Evolutionary conservation across 495 filamentous ascomycete species (phyloP).

Genomic region (Aspergillus haitiensis): DNA sequence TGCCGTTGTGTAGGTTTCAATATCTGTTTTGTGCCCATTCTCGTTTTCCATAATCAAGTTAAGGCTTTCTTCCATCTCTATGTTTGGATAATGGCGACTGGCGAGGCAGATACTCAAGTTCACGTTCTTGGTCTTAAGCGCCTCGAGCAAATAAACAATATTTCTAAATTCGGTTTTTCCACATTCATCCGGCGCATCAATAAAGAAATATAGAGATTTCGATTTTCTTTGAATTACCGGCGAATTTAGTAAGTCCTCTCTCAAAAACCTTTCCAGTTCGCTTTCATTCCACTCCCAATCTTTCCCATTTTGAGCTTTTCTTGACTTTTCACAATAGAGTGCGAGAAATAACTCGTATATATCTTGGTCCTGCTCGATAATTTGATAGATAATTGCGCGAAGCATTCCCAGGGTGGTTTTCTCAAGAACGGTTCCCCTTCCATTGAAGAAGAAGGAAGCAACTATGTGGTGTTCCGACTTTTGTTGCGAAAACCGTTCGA

Average conservation of each 20-base stretch:
- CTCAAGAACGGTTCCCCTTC: not conserved
- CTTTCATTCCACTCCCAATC: not conserved
- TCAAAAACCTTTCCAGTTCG: not conserved
- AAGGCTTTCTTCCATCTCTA: not conserved
- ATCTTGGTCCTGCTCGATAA: not conserved
- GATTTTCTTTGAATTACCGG: not conserved
- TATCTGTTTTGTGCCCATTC: not conserved
- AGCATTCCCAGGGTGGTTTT: not conserved
- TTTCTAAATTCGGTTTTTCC: not conserved
- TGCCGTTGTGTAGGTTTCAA: not conserved
- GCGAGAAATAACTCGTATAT: not conserved
- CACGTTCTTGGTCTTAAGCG: not conserved
- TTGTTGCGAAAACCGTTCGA: not conserved
- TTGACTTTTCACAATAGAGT: not conserved
- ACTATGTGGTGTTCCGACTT: not conserved
- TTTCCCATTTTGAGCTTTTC: not conserved
- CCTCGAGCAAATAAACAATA: not conserved
- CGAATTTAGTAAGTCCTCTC: not conserved
- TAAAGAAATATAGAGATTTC: not conserved
- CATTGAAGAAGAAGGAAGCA: not conserved
- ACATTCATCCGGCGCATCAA: not conserved
- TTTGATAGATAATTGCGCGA: not conserved
- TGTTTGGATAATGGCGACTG: not conserved
- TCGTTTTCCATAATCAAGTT: not conserved
- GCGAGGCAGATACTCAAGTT: not conserved